Evolutionary conservation across 1,284 basidiomycete genomes (phyloP).

Genomic region (Anthracocystis walkeri): DNA sequence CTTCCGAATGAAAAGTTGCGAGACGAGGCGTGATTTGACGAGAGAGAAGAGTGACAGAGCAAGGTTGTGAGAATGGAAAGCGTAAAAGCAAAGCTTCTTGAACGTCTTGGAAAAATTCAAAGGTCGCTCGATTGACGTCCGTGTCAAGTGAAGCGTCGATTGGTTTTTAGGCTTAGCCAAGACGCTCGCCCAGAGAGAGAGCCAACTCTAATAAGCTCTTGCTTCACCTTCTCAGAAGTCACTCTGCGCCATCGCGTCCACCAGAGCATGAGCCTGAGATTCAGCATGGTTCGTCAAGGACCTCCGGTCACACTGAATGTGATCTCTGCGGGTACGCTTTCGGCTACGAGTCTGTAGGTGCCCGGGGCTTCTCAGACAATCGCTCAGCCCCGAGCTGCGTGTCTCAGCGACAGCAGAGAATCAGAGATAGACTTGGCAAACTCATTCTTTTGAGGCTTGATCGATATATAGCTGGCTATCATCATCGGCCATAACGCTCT

Average conservation of each 20-base stretch:
- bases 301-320: not conserved
- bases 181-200: not conserved
- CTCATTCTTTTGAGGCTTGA: not conserved
- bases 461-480: not conserved
- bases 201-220: not conserved
- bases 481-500: not conserved
- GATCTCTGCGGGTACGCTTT: slow-evolving; percentile 1
- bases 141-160: not conserved
- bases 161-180: slow-evolving; percentile 24
- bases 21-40: not conserved
- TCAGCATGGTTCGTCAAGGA: not conserved
- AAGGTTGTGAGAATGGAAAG: not conserved
- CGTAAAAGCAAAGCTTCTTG: not conserved
- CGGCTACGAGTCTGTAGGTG: not conserved
- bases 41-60: not conserved
- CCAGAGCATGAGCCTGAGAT: slow-evolving; percentile 3
- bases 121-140: not conserved
- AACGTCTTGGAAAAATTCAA: not conserved
- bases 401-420: not conserved
- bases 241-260: not conserved
- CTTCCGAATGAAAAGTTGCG: not conserved
- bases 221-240: not conserved
- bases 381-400: not conserved
- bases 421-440: not conserved
- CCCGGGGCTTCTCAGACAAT: not conserved